Base-by-base conservation (phyloP, 495 filamentous ascomycete species). In the Annulohypoxylon moriforme region DNA sequence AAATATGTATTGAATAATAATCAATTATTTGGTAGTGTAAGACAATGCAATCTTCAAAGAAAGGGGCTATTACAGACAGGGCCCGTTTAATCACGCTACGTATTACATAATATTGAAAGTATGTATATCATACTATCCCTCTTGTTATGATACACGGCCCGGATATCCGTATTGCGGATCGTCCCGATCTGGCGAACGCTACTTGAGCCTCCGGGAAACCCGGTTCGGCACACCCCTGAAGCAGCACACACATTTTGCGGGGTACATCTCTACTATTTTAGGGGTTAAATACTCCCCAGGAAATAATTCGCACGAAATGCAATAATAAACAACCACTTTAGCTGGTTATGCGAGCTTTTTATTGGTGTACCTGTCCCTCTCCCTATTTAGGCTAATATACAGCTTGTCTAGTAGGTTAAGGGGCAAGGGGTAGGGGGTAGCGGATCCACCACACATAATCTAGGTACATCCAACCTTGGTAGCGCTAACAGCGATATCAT, bases 401-500 rank as follows among this genome's bases (percentile, higher is more conserved):
- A 18, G 9, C 7, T 55, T 55, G 36, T 40, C 36, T 14, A 40
- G n/a, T n/a, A n/a, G n/a, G n/a, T n/a, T n/a, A n/a, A n/a, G n/a
- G 36, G 36, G 14, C n/a, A 40, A 40, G 36, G 36, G 13, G 36
- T n/a, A 55, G 9, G 50, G 49, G 49, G 49, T n/a, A 50, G 49
- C 24, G 10, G 50, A 55, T 55, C 50, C 55, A 44, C 36, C 55
- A 13, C 46, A 64, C 38, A 11, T 14, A 25, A 25, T 24, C 24
- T 52, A 27, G 24, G 47, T 14, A 77, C 86, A 88, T 59, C 86
- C 86, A 73, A 85, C 79, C 29, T 83, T 75, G 27, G 71, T 81
- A 57, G 81, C 80, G 71, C 75, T 76, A 38, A 89, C 64, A 13
- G 60, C 68, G 59, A 88, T 80, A 59, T 89, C 86, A 58, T 89